A percentile compares a stretch with the other conserved stretches of the same genome.
Evolutionary conservation across 192 early-diverging fungal species (phyloP).

Genomic region (Cetraspora pellucida): DNA sequence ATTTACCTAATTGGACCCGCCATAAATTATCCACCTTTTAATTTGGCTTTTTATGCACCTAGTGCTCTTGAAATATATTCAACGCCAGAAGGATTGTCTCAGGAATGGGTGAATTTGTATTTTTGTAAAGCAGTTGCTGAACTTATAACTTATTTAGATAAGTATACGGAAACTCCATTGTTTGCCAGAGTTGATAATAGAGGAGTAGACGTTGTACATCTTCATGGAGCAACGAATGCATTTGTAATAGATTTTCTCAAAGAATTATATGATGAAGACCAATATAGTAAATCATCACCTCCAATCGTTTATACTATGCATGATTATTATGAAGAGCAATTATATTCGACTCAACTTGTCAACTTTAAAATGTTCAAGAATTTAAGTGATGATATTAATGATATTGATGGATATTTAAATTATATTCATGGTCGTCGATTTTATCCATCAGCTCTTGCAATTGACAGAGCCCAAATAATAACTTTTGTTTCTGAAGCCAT

Average conservation of each 20-base stretch:
- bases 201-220: constrained; percentile 56
- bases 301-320: constrained; percentile 60
- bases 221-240: constrained; percentile 61
- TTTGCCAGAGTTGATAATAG: constrained; percentile 44
- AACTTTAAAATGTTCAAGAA: constrained; percentile 57
- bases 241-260: constrained; percentile 50
- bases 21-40: constrained; percentile 42
- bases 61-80: constrained; percentile 49
- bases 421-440: constrained; percentile 53
- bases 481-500: constrained; percentile 59
- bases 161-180: constrained; percentile 49
- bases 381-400: no score
- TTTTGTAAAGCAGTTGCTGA: constrained; percentile 57
- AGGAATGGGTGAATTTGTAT: constrained; percentile 62
- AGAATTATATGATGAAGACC: constrained; percentile 37
- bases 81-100: constrained; percentile 50
- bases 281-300: constrained; percentile 47
- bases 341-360: constrained; percentile 52
- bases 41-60: constrained; percentile 46
- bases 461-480: constrained; percentile 53
- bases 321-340: constrained; percentile 60
- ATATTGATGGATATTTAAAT: constrained; percentile 39
- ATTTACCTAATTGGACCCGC: constrained; percentile 58
- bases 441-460: constrained; percentile 54
- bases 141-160: constrained; percentile 48